Evolutionary conservation across 352 stramenopile species (phyloP), one percentile per base, ranked within the genome.

Genomic region (Pythium insidiosum): DNA sequence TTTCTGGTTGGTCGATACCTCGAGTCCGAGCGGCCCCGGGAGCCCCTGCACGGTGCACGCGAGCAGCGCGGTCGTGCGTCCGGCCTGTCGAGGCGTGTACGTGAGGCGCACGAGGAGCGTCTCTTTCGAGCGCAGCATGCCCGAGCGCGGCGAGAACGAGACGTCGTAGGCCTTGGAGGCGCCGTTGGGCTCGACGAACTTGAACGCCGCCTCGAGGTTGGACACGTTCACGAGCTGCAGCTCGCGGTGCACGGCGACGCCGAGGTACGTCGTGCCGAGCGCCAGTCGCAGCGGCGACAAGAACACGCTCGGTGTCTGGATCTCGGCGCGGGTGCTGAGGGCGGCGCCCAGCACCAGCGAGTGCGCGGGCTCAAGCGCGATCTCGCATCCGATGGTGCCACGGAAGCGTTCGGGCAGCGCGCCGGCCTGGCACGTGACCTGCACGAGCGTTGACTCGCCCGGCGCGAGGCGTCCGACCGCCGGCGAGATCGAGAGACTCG

Each of bases 161-260:
- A 89, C 50, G 0, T 10, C 62, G 38, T 71, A 76, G 10, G 68
- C 61, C 40, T 63, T 73, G 13, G 69, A 84, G 4, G 25, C 36
- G 6, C 71, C 70, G 23, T 87, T 62, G 1, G 74, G 76, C 39
- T 88, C 75, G 11, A 73, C 56, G 36, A 87, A 88, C 50, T 87
- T 86, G 58, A 89, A 92, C 1, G 47, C 50, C 15, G 76, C 71
- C 23, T 82, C 70, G 18, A 89, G 66, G 38, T 89, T 92, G 19
- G 79, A 92, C 4, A 88, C 63, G 29, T 92, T 92, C 13, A 87
- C 49, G n/a, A 92, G 65, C 21, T 75, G 35, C 34, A 88, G 24
- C 0, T 53, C 71, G 11, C 66, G 49, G 1, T 56, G 61, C 13
- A 84, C 66, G 6, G 58, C 41, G 16, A 88, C 72, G 4, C 70